Evolutionary conservation across 2,329 filamentous ascomycete species (phyloP), one percentile per base, ranked within the genome.

Genomic region (Grosmannia penicillata): DNA sequence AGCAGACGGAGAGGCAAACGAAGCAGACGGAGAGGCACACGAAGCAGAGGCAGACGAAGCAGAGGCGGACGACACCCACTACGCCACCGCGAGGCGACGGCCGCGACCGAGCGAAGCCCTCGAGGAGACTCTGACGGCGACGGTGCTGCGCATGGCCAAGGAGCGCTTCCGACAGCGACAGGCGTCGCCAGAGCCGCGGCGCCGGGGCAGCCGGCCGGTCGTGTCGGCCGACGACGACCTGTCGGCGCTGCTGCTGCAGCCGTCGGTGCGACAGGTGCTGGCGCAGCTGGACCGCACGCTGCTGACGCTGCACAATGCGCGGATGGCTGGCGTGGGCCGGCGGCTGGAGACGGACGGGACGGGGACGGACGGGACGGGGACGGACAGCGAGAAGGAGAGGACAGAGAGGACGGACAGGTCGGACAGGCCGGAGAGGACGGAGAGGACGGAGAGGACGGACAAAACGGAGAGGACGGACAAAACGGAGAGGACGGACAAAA

Each of bases 191-290:
- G n/a, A n/a, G n/a, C n/a, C n/a, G n/a, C n/a, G n/a, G 18, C 15
- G 8, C 15, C 5, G 11, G 6, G 8, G 18, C 21, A 8, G 14
- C 23, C 30, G 24, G 9, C 18, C 81, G 0, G 62, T 68, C 3
- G 57, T 83, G 6, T 69, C 80, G 8, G 68, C 74, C 2, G 78
- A 93, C 48, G 85, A 93, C 47, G 75, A 81, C 2, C 53, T 65
- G 34, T 82, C 83, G 0, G 62, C 68, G 42, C 53, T 57, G 2
- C 61, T 93, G 6, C 60, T 94, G 14, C 67, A 68, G 1, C 83
- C 85, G 0, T 68, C 73, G 0, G 68, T 82, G 10, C 67, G 77
- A n/a, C 78, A 83, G 46, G 69, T 87, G 14, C 63, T 94, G 8
- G 58, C 65, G 2, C 72, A 75, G 26, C 53, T 94, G 2, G 84